Evolutionary conservation across 805 yeast species (phyloP), one percentile per base, ranked within the genome.

Genomic region (Lachancea sp.): DNA sequence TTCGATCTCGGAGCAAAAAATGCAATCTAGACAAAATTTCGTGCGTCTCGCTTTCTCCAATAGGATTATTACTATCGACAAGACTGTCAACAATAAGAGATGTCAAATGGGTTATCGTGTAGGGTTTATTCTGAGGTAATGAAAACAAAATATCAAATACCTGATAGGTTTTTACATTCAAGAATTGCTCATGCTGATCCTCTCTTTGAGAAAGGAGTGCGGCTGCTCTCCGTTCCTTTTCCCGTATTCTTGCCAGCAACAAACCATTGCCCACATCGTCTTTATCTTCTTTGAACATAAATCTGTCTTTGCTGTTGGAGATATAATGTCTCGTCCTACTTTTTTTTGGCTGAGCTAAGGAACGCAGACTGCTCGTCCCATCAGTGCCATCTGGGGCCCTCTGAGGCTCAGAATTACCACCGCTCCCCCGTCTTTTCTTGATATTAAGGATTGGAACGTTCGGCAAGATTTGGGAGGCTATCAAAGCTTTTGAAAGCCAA

Each of bases 21-120:
- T 53, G 55, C 25, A 60, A 37, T 26, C 50, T 51, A 4, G 36
- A 18, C n/a, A 60, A 36, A 3, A 58, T 50, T 17, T 50, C 53
- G 16, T 45, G 49, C 1, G 58, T 55, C 36, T 59, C 65, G 8
- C 42, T 41, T 6, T 31, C 34, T 9, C 63, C 62, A 19, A 59
- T 52, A 3, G 65, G 65, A 29, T 59, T 60, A 37, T 59, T 59
- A 38, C 58, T 51, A 37, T 60, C 62, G 31, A 49, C 52, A 23
- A 60, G 46, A 39, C 57, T 50, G 34, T 60, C 65, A 8, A 56
- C 61, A 34, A 59, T 51, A 12, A 60, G 32, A 4, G 50, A 34
- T 20, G 49, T 42, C 11, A 60, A 31, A 32, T 57, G 49, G 5
- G 61, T 56, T 8, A 34, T 46, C 0, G 65, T 60, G 29, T 60